Percentiles rank a stretch among this genome's conserved stretches.
phyloP scores from a whole-genome alignment of 2,329 filamentous ascomycete species.

The Fusarium haematococcum region DNA sequence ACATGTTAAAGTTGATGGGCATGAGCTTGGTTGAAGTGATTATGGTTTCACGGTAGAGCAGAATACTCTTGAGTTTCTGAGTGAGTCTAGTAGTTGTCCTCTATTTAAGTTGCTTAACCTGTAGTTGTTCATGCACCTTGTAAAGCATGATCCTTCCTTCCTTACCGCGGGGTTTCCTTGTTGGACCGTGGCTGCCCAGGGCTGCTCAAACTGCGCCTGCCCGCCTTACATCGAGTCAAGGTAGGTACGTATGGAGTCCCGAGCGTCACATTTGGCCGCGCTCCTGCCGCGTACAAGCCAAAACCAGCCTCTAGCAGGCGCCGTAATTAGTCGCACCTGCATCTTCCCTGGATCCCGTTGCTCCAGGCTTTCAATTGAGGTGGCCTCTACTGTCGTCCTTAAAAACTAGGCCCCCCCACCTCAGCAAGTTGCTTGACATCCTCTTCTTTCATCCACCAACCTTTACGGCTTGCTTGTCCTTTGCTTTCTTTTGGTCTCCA shows the following conservation, averaged over 20 bases:
- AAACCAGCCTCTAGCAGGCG: conserved; percentile 17
- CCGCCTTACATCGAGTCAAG: conserved; percentile 24
- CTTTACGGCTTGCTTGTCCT: conserved; percentile 21
- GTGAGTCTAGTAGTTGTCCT: not conserved
- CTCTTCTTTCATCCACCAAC: conserved; percentile 15
- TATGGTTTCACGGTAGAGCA: not conserved
- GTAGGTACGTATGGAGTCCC: not conserved
- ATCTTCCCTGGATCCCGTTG: conserved; percentile 20
- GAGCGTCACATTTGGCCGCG: conserved; percentile 22
- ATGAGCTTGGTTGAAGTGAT: not conserved
- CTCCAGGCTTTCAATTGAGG: conserved; percentile 21
- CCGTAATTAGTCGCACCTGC: conserved; percentile 26
- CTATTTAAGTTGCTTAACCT: not conserved
- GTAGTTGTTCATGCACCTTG: not conserved
- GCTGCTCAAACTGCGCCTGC: conserved; percentile 9
- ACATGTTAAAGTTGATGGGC: conserved; percentile 17
- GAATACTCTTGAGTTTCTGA: not conserved
- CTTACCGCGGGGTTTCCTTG: conserved; percentile 29
- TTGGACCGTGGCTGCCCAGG: not conserved
- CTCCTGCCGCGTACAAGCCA: conserved; percentile 16
- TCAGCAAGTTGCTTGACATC: conserved; percentile 23
- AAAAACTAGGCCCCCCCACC: conserved; percentile 41
- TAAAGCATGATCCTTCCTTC: conserved; percentile 18
- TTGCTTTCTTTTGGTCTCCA: conserved; percentile 20
- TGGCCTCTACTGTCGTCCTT: conserved; percentile 57